Evolutionary conservation across 2,329 filamentous ascomycete genomes (phyloP), one percentile per base, ranked within the genome.

Genomic region (Thermothelomyces thermophilus): DNA sequence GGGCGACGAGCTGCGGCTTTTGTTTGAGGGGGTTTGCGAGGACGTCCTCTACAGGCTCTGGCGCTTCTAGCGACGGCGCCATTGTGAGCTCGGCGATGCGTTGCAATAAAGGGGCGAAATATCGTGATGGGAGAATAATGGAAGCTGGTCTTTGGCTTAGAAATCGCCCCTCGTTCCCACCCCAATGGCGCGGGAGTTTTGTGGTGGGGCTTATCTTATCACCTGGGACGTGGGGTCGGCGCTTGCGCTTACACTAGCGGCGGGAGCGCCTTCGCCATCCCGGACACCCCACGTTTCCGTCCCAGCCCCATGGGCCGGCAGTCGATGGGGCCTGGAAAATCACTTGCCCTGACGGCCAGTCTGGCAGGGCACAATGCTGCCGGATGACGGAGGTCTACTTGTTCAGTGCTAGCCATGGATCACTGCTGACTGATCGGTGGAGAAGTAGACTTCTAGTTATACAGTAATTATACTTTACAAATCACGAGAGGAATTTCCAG

Each of bases 1-100:
- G 91, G 17, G 93, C 93, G 56, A 97, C 87, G 47, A 98, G 85
- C 56, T 88, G 78, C 1, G 91, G 90, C 45, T 87, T 84, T 48
- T 80, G 74, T 67, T 90, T 90, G 50, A 90, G 74, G 7, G 87
- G 86, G 63, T 87, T 84, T 58, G 82, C 73, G 58, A 95, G 73
- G 55, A 90, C 84, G 51, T 88, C 83, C 55, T 83, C 75, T 45
- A 83, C 74, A 34, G 76, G 66, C 47, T 79, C 77, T 43, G 84
- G 78, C 11, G 51, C 82, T 71, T 94, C 86, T 39, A 95, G 73
- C 20, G 86, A 89, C 16, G 89, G 88, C 47, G 88, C 84, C 89
- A 95, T 95, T 39, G 48, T 63, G 35, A 37, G 33, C 7, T 33
- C 45, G 51, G 14, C 13, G n/a, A 36, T 41, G 33, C n/a, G 37